A percentile compares a stretch with the other conserved stretches of the same genome.
Evolutionary conservation across 495 filamentous ascomycete species (phyloP).

Genomic region (Staphylotrichum longicolle): DNA sequence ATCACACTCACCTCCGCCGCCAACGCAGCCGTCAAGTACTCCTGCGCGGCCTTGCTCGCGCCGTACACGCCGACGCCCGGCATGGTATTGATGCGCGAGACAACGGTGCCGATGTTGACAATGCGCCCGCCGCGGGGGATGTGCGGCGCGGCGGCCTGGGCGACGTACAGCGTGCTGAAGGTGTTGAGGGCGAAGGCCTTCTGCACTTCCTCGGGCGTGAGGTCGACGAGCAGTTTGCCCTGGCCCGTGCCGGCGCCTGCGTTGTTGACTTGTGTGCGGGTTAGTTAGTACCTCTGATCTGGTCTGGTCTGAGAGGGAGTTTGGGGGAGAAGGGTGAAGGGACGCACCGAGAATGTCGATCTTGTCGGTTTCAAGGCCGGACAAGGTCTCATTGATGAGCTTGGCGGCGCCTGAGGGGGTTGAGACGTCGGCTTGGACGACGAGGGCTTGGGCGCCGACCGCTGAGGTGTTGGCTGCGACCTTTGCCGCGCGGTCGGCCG

Average conservation of each 20-base stretch:
- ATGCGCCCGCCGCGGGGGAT: slow-evolving; percentile 3
- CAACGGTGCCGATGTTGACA: slow-evolving; percentile 8
- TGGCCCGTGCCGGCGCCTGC: neutral
- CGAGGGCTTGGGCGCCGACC: neutral
- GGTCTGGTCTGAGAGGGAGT: neutral
- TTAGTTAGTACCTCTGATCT: neutral
- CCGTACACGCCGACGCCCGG: slow-evolving; percentile 3
- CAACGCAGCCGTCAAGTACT: slow-evolving; percentile 1
- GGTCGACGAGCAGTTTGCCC: slow-evolving; percentile 4
- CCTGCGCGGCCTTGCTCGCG: slow-evolving; percentile 9
- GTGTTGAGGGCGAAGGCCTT: slow-evolving; percentile 4
- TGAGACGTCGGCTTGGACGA: slow-evolving; percentile 9
- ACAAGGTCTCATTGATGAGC: neutral
- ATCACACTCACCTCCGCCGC: neutral
- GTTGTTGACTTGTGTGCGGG: neutral
- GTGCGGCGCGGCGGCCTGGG: slow-evolving; percentile 3
- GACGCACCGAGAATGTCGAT: slow-evolving; percentile 6
- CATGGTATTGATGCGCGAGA: neutral
- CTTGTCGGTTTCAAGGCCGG: slow-evolving; percentile 1
- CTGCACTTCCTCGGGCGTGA: slow-evolving; percentile 1
- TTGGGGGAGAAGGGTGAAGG: neutral
- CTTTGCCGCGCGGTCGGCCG: neutral
- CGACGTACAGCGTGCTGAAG: slow-evolving; percentile 8
- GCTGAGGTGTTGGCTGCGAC: slow-evolving; percentile 2
- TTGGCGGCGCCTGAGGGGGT: slow-evolving; percentile 6